Evolutionary conservation across 164 flowering plant genomes (phyloP).

Genomic region (Vitis riparia): DNA sequence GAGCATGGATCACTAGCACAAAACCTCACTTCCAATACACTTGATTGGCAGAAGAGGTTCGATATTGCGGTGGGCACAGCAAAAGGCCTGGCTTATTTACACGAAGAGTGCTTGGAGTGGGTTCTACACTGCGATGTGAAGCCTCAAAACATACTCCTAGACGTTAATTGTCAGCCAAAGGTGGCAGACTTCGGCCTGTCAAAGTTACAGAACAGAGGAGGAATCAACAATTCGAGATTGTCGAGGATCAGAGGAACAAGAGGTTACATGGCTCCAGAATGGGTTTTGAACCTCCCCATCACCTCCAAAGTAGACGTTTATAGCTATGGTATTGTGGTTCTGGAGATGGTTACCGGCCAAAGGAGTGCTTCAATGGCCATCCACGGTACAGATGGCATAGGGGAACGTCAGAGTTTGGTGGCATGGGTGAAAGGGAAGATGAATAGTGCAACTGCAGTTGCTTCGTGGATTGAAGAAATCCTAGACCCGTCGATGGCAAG

Average conservation of each 20-base stretch:
- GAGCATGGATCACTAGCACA: slow-evolving; percentile 32
- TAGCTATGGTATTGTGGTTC: slow-evolving; percentile 10
- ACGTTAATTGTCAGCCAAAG: too few species aligned
- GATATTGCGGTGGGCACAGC: slow-evolving; percentile 30
- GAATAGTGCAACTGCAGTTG: neutral
- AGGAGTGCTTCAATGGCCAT: too few species aligned
- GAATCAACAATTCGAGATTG: neutral
- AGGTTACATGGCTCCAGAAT: too few species aligned
- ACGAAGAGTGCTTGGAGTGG: too few species aligned
- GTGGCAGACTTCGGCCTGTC: slow-evolving; percentile 39
- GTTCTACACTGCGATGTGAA: too few species aligned
- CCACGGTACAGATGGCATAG: too few species aligned
- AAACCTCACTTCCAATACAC: slow-evolving; percentile 13
- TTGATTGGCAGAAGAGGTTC: slow-evolving; percentile 24
- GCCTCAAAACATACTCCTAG: too few species aligned
- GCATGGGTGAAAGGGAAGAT: slow-evolving; percentile 6
- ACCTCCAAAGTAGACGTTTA: slow-evolving; percentile 1
- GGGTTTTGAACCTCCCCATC: too few species aligned
- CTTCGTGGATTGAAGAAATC: slow-evolving; percentile 2
- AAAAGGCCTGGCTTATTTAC: slow-evolving; percentile 13
- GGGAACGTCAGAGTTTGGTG: neutral
- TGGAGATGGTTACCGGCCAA: slow-evolving; percentile 10
- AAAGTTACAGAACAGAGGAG: slow-evolving; percentile 21
- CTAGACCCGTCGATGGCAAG: neutral
- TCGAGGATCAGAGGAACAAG: too few species aligned